Conservation (phyloP, 768 basidiomycete species). For the Trametes maxima region DNA sequence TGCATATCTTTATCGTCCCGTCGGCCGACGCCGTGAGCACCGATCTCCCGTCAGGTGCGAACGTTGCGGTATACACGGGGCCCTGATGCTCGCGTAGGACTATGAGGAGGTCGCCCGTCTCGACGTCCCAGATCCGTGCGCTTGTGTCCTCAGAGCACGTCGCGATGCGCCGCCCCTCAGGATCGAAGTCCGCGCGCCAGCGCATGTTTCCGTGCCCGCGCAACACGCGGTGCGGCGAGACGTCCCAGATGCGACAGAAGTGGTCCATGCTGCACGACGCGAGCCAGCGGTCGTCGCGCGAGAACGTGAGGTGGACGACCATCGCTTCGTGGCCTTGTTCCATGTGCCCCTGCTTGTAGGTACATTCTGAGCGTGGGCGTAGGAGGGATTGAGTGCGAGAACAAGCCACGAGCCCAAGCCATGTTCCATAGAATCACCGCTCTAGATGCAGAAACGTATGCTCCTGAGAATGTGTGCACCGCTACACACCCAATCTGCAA, state of each 20-base stretch:
- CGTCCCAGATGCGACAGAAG: constrained; percentile 37
- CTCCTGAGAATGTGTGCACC: too few relatives aligned
- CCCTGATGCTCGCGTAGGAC: background rate
- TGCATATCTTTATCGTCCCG: constrained; percentile 17
- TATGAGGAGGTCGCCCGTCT: constrained; percentile 12
- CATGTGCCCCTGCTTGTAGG: too few relatives aligned
- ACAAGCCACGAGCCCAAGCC: too few relatives aligned
- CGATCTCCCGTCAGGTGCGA: constrained; percentile 16
- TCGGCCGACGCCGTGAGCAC: constrained; percentile 20
- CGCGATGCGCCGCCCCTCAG: constrained; percentile 8
- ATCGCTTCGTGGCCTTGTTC: constrained; percentile 13
- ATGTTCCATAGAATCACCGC: too few relatives aligned
- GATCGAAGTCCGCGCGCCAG: constrained; percentile 36
- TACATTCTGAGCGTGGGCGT: too few relatives aligned
- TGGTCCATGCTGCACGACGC: constrained; percentile 7
- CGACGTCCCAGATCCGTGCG: constrained; percentile 18
- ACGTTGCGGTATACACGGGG: constrained; percentile 12
- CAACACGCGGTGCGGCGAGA: constrained; percentile 19
- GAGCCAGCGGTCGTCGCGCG: constrained; percentile 15
- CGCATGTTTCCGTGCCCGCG: constrained; percentile 20
- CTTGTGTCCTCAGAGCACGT: constrained; percentile 18
- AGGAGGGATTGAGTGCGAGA: too few relatives aligned
- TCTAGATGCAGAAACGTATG: too few relatives aligned
- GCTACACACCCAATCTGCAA: too few relatives aligned
- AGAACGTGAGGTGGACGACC: constrained; percentile 15